A percentile compares a stretch with the other conserved stretches of the same genome.
Conservation (phyloP, 169 alveolate genomes). For the Plasmodium inui region DNA sequence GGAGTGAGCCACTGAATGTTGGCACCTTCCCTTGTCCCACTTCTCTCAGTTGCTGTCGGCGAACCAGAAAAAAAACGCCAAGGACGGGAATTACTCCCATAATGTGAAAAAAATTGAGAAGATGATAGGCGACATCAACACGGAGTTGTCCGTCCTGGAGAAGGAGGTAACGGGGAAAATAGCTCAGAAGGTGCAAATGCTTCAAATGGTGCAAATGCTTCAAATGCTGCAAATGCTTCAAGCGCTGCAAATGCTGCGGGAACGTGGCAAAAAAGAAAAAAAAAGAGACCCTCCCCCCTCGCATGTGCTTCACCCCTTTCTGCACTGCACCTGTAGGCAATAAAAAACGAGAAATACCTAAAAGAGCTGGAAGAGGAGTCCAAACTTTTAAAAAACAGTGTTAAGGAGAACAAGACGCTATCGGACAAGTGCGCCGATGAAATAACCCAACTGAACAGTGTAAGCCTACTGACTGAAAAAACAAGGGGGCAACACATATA, state of each 20-base stretch:
- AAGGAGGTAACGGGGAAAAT: slow-evolving; percentile 39
- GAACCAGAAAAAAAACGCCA: slow-evolving; percentile 27
- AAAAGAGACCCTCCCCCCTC: not conserved
- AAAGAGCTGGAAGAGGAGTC: slow-evolving; percentile 60
- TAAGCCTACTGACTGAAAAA: not conserved
- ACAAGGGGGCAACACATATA: not conserved
- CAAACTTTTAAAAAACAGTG: slow-evolving; percentile 13
- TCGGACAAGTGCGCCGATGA: slow-evolving; percentile 36
- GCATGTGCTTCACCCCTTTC: not conserved
- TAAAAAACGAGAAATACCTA: slow-evolving; percentile 63
- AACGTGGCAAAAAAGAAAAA: not conserved
- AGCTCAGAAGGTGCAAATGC: not conserved
- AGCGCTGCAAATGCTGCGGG: not conserved
- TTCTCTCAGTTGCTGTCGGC: slow-evolving; percentile 35
- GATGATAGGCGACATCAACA: slow-evolving; percentile 61
- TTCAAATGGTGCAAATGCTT: not conserved
- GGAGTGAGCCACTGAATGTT: not conserved
- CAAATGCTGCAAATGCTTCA: not conserved
- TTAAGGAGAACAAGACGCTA: slow-evolving; percentile 22
- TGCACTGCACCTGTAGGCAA: slow-evolving; percentile 2
- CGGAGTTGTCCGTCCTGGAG: slow-evolving; percentile 54
- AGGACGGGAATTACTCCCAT: slow-evolving; percentile 64
- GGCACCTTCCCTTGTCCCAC: not conserved
- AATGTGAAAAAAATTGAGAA: slow-evolving; percentile 72
- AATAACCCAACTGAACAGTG: slow-evolving; percentile 53